These are phyloP conservation scores for Cymbidium sinense DNA, from an alignment of 106 monocot species.

Conservation along the genomic window DNA sequence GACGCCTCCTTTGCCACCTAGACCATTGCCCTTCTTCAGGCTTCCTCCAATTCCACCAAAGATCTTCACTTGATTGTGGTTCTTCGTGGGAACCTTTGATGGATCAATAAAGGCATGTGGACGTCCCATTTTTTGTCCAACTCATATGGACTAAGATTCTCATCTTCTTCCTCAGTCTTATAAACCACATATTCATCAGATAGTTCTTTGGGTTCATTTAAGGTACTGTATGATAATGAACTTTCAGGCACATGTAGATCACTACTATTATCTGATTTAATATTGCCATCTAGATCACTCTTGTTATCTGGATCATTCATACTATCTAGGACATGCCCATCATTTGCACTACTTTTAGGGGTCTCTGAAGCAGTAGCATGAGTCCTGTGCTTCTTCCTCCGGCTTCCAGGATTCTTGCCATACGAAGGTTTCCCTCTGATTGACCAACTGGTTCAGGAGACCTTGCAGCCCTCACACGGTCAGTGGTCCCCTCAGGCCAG, in stretches of 20 bases:
- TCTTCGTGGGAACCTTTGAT: slow-evolving; percentile 46
- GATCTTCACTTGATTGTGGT: slow-evolving; percentile 67
- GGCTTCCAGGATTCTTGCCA: slow-evolving; percentile 81
- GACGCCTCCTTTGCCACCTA: slow-evolving; percentile 93
- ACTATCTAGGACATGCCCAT: background rate
- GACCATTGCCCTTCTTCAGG: slow-evolving; percentile 92
- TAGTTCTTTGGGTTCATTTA: slow-evolving; percentile 41
- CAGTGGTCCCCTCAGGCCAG: slow-evolving; percentile 87
- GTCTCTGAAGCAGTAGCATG: slow-evolving; percentile 28
- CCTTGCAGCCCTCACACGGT: slow-evolving; percentile 67
- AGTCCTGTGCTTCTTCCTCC: slow-evolving; percentile 56
- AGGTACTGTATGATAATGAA: slow-evolving; percentile 33
- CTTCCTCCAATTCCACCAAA: slow-evolving; percentile 99
- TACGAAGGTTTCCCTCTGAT: slow-evolving; percentile 68
- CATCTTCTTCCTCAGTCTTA: slow-evolving; percentile 46
- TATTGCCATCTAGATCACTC: background rate
- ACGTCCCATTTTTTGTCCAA: slow-evolving; percentile 65
- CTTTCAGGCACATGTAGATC: slow-evolving; percentile 14
- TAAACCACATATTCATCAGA: slow-evolving; percentile 74
- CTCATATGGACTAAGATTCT: slow-evolving; percentile 61
- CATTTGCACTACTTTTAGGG: slow-evolving; percentile 14
- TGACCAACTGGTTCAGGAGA: slow-evolving; percentile 75
- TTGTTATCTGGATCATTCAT: background rate
- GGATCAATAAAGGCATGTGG: slow-evolving; percentile 93
- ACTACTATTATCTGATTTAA: too few species aligned